Evolutionary conservation across 352 stramenopile species (phyloP), one percentile per base, ranked within the genome.

Genomic region (Pythium dissimile): DNA sequence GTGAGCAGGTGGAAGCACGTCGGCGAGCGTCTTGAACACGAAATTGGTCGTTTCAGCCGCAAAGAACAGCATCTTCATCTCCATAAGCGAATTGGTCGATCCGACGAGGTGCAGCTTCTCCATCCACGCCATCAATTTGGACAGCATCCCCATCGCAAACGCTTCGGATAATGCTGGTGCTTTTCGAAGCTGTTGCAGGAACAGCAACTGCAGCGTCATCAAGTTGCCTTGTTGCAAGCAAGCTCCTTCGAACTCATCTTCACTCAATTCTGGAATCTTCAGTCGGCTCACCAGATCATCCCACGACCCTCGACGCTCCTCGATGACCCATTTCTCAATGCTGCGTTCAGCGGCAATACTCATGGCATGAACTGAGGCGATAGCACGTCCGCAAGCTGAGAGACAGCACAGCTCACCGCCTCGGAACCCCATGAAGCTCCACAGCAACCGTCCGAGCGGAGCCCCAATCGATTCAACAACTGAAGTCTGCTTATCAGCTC

Each of bases 311-410:
- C 71, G 72, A 4, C 84, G 78, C 35, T 91, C 81, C 53, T 91
- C 82, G 39, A 94, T 91, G 13, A 92, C 67, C 82, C 82, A 92
- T 39, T 88, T 89, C 60, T 92, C 84, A 32, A 95, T 91, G 52
- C 83, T 89, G 32, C 84, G 83, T 57, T 95, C 86, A 0, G 81
- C 67, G 7, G 93, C 78, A 16, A 84, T 72, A 54, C 79, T 88
- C 84, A 95, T 92, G 4, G 91, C 73, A 24, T 91, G 72, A 12
- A 95, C 86, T 0, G 80, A 93, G 30, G 86, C 86, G 30, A 95
- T 72, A 1, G 84, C 77, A n/a, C 79, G 77, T 0, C 86, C 85
- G 50, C 83, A 91, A 0, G 75, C 80, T 7, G 73, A 65, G 8
- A 95, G 53, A 31, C 81, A 93, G 32, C 77, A 85, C 1, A 89